Evolutionary conservation across 2,329 filamentous ascomycete species (phyloP), one percentile per base, ranked within the genome.

Genomic region (Geosmithia morbida): DNA sequence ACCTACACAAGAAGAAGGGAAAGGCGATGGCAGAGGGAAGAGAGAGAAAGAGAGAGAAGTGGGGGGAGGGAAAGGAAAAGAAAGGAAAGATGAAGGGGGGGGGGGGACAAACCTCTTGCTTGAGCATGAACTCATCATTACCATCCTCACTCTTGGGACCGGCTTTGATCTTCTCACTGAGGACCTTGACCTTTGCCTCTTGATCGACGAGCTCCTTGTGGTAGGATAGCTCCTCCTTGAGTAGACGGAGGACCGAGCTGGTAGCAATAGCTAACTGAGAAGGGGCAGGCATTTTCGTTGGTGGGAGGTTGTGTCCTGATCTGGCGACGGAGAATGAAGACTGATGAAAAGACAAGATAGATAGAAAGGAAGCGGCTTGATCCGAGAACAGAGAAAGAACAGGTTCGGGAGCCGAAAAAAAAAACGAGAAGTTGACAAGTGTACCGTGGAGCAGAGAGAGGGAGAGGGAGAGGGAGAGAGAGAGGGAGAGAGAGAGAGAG

Each of bases 141-240:
- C 81, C 79, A 51, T 85, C 84, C 8, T 76, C 74, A 47, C 75
- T 71, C 16, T 63, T 67, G 3, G 65, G 62, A 22, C 64, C 67
- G n/a, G 59, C 63, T 41, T 70, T 62, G 30, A 77, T 62, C 55
- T 84, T 79, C 43, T 72, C 69, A 61, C 81, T 73, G 17, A 94
- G 72, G 61, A 80, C 78, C 61, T 75, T 68, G 53, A 94, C 75
- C 48, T 84, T 78, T 51, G 75, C 74, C 56, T 85, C 74, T 61
- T 97, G 89, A 53, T 82, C 72, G 52, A 75, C 70, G 18, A 89
- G 75, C 64, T 98, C 92, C 60, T 84, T 84, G 71, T 89, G 84
- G 68, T 98, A 97, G 57, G 83, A 90, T 40, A 76, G 71, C 64
- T 96, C 87, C 65, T 98, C 92, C 66, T 94, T 96, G 54, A 95